phyloP scores from a whole-genome alignment of 2,329 filamentous ascomycete species.

The Phaeophleospora eucalypticola region DNA sequence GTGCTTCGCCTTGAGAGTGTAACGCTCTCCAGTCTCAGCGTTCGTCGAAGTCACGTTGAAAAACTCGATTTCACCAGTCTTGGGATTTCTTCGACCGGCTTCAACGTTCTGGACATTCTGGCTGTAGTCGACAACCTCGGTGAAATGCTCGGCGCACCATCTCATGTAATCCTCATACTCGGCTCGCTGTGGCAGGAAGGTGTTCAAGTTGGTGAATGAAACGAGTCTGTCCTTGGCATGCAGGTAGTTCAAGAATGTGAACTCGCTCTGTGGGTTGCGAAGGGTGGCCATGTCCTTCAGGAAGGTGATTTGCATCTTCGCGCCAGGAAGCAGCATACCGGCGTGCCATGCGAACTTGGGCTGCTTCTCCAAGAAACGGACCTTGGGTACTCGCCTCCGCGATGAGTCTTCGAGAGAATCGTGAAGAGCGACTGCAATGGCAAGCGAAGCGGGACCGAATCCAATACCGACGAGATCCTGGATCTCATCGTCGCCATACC shows the following conservation, averaged over 20 bases:
- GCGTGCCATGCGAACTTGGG: constrained; percentile 82
- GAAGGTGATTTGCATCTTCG: constrained; percentile 97
- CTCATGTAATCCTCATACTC: constrained; percentile 96
- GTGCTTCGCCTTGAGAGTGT: constrained; percentile 57
- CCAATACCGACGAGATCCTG: constrained; percentile 88
- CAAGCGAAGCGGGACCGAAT: constrained; percentile 86
- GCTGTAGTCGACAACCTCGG: constrained; percentile 67
- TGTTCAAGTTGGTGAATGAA: constrained; percentile 84
- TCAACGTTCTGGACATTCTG: constrained; percentile 71
- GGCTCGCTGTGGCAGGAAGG: constrained; percentile 77
- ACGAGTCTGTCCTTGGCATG: constrained; percentile 76
- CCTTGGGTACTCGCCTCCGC: constrained; percentile 56
- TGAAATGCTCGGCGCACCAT: constrained; percentile 84
- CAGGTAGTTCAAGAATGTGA: constrained; percentile 95
- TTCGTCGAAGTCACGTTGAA: constrained; percentile 68
- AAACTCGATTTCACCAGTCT: constrained; percentile 52
- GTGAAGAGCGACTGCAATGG: constrained; percentile 83
- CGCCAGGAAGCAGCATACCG: constrained; percentile 88
- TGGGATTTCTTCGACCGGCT: constrained; percentile 49
- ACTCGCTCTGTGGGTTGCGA: constrained; percentile 80
- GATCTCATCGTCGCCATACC: constrained; percentile 58
- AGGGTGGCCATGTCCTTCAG: constrained; percentile 92
- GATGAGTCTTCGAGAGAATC: constrained; percentile 59
- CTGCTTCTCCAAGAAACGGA: constrained; percentile 87
- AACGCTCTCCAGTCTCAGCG: constrained; percentile 51